These are phyloP conservation scores for Colletotrichum brevisporum DNA, from an alignment of 2,329 filamentous ascomycete species.

Conservation along the genomic window DNA sequence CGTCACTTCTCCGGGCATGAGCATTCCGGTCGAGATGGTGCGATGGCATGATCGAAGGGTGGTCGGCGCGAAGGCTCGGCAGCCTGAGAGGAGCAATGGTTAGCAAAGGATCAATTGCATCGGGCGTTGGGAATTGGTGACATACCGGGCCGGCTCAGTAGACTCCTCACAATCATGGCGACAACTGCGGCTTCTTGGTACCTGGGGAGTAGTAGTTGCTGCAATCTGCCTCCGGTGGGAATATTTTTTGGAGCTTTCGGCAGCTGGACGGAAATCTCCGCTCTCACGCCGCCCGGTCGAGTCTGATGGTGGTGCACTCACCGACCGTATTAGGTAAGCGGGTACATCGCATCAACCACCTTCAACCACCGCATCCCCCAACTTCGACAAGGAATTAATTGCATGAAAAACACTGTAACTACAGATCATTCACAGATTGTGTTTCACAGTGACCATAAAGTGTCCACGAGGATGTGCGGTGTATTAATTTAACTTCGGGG, in stretches of 20 bases:
- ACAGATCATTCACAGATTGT: neutral
- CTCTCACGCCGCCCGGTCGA: neutral
- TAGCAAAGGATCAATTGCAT: slow-evolving; percentile 42
- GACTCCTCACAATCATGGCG: slow-evolving; percentile 71
- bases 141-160: slow-evolving; percentile 68
- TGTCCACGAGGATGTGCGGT: slow-evolving; percentile 21
- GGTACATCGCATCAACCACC: neutral
- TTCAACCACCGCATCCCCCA: neutral
- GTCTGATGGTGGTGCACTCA: neutral
- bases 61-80: slow-evolving; percentile 64
- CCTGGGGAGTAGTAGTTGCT: slow-evolving; percentile 61
- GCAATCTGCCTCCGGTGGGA: slow-evolving; percentile 41
- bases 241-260: slow-evolving; percentile 41
- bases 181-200: slow-evolving; percentile 43
- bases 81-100: slow-evolving; percentile 57
- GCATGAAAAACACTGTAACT: neutral
- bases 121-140: neutral
- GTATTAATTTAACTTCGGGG: slow-evolving; percentile 42
- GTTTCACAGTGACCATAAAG: neutral
- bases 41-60: slow-evolving; percentile 57
- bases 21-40: slow-evolving; percentile 51
- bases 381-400: neutral
- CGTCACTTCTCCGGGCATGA: neutral
- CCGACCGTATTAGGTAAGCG: neutral
- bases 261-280: slow-evolving; percentile 35